Evolutionary conservation across 179 eudicot species (phyloP), one percentile per base, ranked within the genome.

Genomic region (Silene coronaria): DNA sequence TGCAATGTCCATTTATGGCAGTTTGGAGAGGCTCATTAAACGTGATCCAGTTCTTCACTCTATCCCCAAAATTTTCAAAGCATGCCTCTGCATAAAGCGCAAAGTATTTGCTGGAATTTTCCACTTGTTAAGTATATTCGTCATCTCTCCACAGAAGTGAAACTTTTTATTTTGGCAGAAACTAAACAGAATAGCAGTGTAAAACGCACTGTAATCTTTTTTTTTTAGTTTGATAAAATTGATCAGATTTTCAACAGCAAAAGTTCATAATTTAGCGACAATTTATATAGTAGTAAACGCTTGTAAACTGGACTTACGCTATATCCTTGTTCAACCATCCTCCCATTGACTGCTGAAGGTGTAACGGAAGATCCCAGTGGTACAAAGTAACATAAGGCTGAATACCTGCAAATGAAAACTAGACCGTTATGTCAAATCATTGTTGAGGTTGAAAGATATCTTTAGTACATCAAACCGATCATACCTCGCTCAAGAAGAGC

Each of bases 301-400:
- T 53, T 55, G 73, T 24, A 73, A 70, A 58, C 68, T 36, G 30
- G 22, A 78, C 93, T 89, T 85, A 92, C 96, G 82, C 91, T 68
- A 90, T 82, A 61, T 88, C 80, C 84, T 87, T 82, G 82, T 83
- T 85, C 78, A 87, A 70, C 93, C 93, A 92, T 57, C 97, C 96
- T 76, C 85, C 93, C 65, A 85, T 83, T 21, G 88, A 80, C 80
- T 90, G 89, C 61, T 91, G 73, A 78, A 92, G 96, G 78, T 86
- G 84, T 66, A 84, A 81, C 66, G 97, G 97, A 82, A 92, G 90
- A 85, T 92, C 97, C 97, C 97, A 92, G 77, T 92, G 97, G 74
- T 89, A 91, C 76, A 91, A 78, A 60, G 97, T 92, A 45, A 80
- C 88, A 85, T 77, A 92, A 30, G 97, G 97, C 77, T 86, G 82